These are phyloP conservation scores for Alternaria incomplexa DNA, from an alignment of 2,329 filamentous ascomycete genomes.

Conservation along the genomic window DNA sequence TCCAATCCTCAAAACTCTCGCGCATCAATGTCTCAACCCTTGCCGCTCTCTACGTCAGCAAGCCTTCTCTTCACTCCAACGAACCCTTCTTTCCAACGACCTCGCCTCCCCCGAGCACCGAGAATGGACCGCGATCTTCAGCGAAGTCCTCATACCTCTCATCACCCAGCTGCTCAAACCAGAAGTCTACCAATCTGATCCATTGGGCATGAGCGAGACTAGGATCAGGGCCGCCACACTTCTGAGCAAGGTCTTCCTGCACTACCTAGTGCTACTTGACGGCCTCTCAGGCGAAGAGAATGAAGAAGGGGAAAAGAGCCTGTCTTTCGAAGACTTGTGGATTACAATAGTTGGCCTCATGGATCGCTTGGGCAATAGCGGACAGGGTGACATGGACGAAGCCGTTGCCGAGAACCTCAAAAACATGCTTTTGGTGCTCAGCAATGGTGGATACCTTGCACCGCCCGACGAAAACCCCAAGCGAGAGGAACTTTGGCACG, in stretches of 20 bases:
- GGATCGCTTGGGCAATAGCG: conserved; percentile 94
- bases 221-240: conserved; percentile 89
- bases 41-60: conserved; percentile 91
- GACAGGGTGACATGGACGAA: conserved; percentile 90
- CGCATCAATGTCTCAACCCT: conserved; percentile 89
- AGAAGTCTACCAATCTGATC: conserved; percentile 90
- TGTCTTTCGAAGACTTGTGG: conserved; percentile 80
- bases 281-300: conserved; percentile 62
- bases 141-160: conserved; percentile 89
- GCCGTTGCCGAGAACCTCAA: conserved; percentile 94
- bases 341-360: conserved; percentile 90
- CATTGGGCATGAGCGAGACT: conserved; percentile 93
- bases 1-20: conserved; percentile 88
- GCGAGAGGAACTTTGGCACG: conserved; percentile 64
- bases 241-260: conserved; percentile 92
- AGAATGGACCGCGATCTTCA: conserved; percentile 95
- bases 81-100: conserved; percentile 82
- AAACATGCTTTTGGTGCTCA: conserved; percentile 95
- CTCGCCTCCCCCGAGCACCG: conserved; percentile 82
- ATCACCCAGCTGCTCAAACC: conserved; percentile 88
- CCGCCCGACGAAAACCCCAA: conserved; percentile 63
- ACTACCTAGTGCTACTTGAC: conserved; percentile 84
- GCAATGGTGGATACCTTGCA: conserved; percentile 82
- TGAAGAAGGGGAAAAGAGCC: conserved; percentile 60
- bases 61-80: conserved; percentile 84